Base-by-base conservation (phyloP, 2,329 filamentous ascomycete genomes). In the Dothistroma septosporum region DNA sequence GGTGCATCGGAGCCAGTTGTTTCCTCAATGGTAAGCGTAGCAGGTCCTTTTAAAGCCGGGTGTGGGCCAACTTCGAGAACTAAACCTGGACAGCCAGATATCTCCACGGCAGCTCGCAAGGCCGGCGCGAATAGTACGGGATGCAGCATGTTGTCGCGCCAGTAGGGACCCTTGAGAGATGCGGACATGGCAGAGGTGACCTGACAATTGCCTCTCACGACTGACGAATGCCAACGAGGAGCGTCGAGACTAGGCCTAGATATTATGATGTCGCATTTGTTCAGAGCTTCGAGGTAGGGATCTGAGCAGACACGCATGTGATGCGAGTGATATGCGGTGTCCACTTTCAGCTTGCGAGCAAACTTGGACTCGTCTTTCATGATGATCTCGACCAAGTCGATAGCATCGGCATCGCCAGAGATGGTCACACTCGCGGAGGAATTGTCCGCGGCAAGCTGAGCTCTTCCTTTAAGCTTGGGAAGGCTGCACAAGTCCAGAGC, bases 11-110 rank as follows among this genome's bases (percentile, higher is more conserved):
- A 32, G 16, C 11, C 16, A 14, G 22, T 16, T 16, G 31, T 33
- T 28, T 53, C 56, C 22, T 58, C 14, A 10, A 61, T 58, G 12
- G 55, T 58, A 28, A 78, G 72, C 4, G 60, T 68, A 0, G 73
- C 69, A 0, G 79, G 77, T 0, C 72, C 72, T 62, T 76, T 76
- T 4, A 82, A 71, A 1, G 77, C 75, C 0, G 78, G 73, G 59
- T 81, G 79, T 1, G 79, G 77, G 0, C 80, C 80, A 6, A 82
- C 64, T 57, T 82, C 80, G 4, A 82, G 66, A 14, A 66, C 73
- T 9, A 75, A 69, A 44, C 77, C 74, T 24, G 76, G 49, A 2
- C 22, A 21, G 12, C 31, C 37, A 12, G n/a, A 21, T 6, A 28
- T 28, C 41, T 57, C 33, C n/a, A 58, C 11, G n/a, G 61, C 61